Evolutionary conservation across 345 rosid species (phyloP), one percentile per base, ranked within the genome.

Genomic region (Zanthoxylum bungeanum): DNA sequence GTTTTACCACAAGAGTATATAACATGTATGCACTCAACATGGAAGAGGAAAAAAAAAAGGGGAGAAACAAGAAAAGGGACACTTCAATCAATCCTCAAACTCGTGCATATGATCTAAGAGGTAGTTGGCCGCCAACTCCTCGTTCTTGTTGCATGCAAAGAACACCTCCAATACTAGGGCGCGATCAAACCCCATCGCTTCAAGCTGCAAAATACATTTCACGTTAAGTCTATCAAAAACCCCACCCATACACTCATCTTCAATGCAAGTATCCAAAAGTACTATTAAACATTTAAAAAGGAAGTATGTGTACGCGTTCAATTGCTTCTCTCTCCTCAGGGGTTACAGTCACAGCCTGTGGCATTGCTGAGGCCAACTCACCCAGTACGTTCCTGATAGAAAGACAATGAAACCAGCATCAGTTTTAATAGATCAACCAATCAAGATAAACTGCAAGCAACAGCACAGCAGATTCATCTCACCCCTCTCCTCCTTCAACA

Each of bases 71-170:
- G 40, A 16, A 27, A 27, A 34, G 16, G 17, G 47, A 24, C 56
- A 58, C 64, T 44, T 69, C 47, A 56, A 73, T 89, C 85, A 93
- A 64, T 93, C 98, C 71, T 91, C 96, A 46, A 88, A 86, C 73
- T 94, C 98, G 37, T 90, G 87, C 85, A 92, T 92, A 79, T 92
- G 98, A 79, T 94, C 98, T 74, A 92, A 76, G 68, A 92, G 97
- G 72, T 92, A 89, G 85, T 94, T 94, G 44, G 97, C 97, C 10
- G 98, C 98, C 71, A 92, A 83, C 77, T 89, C 98, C 73, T 92
- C 98, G n/a, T 94, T 81, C 92, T 92, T 92, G 92, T 94, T 90
- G 85, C 97, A 94, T 4, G 98, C 97, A 73, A 93, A 88, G 83
- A 84, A 93, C 71, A 88, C 98, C 40, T 93, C 97, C 64, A 91